phyloP scores from a whole-genome alignment of 768 basidiomycete genomes.

The Filobasidium wieringae region DNA sequence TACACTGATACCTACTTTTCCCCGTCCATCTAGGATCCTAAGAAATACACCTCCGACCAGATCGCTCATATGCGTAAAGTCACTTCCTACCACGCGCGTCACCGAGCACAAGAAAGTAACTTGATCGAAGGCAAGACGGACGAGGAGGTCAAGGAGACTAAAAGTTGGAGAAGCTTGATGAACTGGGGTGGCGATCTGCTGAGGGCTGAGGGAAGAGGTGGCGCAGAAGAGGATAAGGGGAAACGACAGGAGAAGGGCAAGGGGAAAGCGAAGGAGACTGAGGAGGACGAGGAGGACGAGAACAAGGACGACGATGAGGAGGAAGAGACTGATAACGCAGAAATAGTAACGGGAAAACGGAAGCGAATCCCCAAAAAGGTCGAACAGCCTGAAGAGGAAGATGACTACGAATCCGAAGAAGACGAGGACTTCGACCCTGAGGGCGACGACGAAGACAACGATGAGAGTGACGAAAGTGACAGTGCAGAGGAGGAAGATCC shows the following conservation, averaged over 20 bases:
- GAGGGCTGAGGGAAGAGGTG: neutral
- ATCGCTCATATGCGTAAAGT: slow-evolving; percentile 40
- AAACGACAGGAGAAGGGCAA: slow-evolving; percentile 17
- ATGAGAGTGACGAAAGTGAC: slow-evolving; percentile 13
- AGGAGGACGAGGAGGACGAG: slow-evolving; percentile 16
- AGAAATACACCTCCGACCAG: slow-evolving; percentile 40
- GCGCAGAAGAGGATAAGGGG: slow-evolving; percentile 6
- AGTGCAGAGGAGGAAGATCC: slow-evolving; percentile 25
- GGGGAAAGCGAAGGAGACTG: slow-evolving; percentile 15
- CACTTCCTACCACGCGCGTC: slow-evolving; percentile 39
- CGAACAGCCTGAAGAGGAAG: slow-evolving; percentile 13
- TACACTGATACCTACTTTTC: neutral
- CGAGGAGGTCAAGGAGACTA: slow-evolving; percentile 45
- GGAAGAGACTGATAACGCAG: neutral
- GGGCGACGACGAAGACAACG: slow-evolving; percentile 21
- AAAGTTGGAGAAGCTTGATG: slow-evolving; percentile 34
- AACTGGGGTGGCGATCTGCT: slow-evolving; percentile 29
- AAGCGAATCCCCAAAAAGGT: slow-evolving; percentile 6
- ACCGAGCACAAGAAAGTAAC: slow-evolving; percentile 41
- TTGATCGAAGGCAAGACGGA: slow-evolving; percentile 57
- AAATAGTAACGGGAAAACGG: neutral
- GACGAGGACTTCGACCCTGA: slow-evolving; percentile 11
- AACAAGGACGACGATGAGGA: slow-evolving; percentile 1
- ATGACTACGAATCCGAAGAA: slow-evolving; percentile 13
- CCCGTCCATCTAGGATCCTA: slow-evolving; percentile 5